Evolutionary conservation across 1,139 yeast genomes (phyloP), one percentile per base, ranked within the genome.

Genomic region (Suhomyces yuchorum): DNA sequence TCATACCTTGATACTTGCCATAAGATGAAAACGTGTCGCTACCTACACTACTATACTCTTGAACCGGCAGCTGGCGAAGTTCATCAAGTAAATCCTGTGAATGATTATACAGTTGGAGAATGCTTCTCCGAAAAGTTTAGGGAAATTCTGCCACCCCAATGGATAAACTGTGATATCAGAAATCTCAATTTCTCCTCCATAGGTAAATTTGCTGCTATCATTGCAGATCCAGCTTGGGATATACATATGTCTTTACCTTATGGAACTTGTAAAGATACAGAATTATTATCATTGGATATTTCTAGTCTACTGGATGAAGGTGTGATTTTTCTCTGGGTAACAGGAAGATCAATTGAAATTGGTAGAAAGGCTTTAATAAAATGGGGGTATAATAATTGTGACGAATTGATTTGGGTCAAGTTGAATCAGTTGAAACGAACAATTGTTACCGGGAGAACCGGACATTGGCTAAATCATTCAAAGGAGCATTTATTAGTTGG

Each of bases 401-500:
- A 91, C 63, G 97, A 91, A 63, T 67, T 92, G 56, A 81, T 92
- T 18, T 92, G 98, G 98, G 80, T 90, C 51, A 92, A 92, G 63
- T 81, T 95, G 9, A 92, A 92, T 63, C 97, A 92, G 62, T 70
- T 92, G 51, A 82, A 85, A 28, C 71, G 96, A 53, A 92, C 97
- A 0, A 91, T 92, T 44, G 93, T 95, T 51, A 92, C 98, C 0
- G 98, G 98, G 0, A 72, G 97, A 53, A 92, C 98, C 0, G 98
- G 98, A 0, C 98, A 92, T 64, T 92, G 98, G 98, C 73, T 92
- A 43, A 92, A 92, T 62, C 98, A 92, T 65, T 88, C 97, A 0
- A 92, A 92, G 58, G 98, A 92, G 65, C 97, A 92, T 63, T 72
- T 90, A 40, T 68, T 92, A 11, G 88, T 92, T 23, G 98, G 96